Base-by-base conservation (phyloP, 768 basidiomycete species). In the Candolleomyces efflorescens region DNA sequence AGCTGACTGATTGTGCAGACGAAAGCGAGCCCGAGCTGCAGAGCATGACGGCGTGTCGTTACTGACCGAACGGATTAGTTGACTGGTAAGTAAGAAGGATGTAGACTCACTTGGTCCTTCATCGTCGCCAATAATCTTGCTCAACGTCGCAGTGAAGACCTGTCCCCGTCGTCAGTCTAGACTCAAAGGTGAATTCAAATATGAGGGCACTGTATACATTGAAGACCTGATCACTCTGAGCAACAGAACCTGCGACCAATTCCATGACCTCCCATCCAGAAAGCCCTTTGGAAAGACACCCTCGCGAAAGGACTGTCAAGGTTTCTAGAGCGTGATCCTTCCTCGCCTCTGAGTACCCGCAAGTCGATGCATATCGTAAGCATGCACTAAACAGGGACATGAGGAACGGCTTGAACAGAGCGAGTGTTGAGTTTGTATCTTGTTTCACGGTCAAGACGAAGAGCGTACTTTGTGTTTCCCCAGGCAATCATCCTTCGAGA, bases 191-290 rank as follows among this genome's bases (percentile, higher is more conserved):
- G 20, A 32, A 23, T n/a, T 12, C 17, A 24, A 2, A 9, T 5
- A n/a, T 36, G 24, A 26, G 52, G 15, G 23, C 47, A 36, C 41
- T 24, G 61, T 65, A 22, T 44, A 75, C 86, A 71, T 77, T 81
- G 67, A 89, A 88, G 11, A 82, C 73, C 17, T 58, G 61, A 65
- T 89, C 87, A 53, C 85, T 86, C 53, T 79, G 73, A 11, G 69
- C 72, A 4, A 86, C 82, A 44, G 80, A 81, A 13, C 84, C 84
- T 2, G 84, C 85, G 45, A 88, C 78, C 22, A 86, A 67, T 41
- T 87, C 82, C 86, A 89, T 89, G 6, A 83, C 77, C 64, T 89
- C 87, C 85, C 84, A 88, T 27, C 88, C 87, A 3, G 82, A 77
- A 1, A 83, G 67, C 54, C 81, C 79, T 69, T 88, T 88, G 38